phyloP scores from a whole-genome alignment of 352 stramenopile species.

The Blastocystis sp. region DNA sequence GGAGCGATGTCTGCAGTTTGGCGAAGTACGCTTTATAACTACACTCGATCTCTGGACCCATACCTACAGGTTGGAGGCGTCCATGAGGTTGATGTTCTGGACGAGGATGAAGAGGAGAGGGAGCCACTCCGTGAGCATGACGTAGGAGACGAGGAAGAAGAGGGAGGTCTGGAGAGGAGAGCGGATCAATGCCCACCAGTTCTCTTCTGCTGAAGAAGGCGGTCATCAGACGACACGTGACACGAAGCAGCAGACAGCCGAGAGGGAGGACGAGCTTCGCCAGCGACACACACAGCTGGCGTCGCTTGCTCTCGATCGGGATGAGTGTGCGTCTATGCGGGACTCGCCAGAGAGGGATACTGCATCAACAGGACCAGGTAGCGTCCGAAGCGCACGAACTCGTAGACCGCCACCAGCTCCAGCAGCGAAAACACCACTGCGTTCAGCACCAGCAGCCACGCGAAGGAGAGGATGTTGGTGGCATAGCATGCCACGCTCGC shows the following conservation, averaged over 20 bases:
- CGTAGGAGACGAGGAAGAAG: background rate
- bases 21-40: slow-evolving; percentile 16
- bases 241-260: background rate
- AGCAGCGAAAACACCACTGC: background rate
- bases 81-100: background rate
- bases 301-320: background rate
- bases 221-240: background rate
- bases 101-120: background rate
- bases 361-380: background rate
- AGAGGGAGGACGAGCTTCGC: background rate
- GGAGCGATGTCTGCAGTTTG: background rate
- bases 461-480: background rate
- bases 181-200: background rate
- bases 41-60: background rate
- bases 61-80: background rate
- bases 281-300: background rate
- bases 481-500: background rate
- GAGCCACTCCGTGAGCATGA: background rate
- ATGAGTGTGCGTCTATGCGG: background rate
- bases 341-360: background rate
- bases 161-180: background rate
- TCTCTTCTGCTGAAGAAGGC: background rate
- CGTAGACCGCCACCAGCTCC: background rate
- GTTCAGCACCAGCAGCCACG: background rate
- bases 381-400: background rate